phyloP scores from a whole-genome alignment of 2,329 filamentous ascomycete genomes.

The Aspergillus japonicus region DNA sequence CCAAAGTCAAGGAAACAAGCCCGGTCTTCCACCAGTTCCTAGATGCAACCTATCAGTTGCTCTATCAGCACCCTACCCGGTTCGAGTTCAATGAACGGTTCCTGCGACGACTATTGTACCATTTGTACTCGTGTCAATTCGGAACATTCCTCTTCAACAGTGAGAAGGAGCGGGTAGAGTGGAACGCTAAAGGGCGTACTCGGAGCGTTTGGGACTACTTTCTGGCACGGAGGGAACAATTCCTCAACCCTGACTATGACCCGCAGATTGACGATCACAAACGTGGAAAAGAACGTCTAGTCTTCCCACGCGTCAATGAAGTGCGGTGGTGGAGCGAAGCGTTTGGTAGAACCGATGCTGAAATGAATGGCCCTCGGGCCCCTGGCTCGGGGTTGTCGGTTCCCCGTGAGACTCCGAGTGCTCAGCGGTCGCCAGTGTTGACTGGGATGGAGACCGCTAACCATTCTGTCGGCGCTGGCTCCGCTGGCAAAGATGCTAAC shows the following conservation, averaged over 20 bases:
- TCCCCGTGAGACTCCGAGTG: constrained; percentile 25
- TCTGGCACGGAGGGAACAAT: constrained; percentile 74
- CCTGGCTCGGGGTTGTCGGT: constrained; percentile 48
- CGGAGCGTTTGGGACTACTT: constrained; percentile 97
- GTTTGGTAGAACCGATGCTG: constrained; percentile 81
- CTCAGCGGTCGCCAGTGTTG: constrained; percentile 53
- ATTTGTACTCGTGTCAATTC: constrained; percentile 93
- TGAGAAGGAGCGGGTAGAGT: constrained; percentile 79
- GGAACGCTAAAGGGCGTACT: constrained; percentile 67
- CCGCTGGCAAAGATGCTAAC: constrained; percentile 28
- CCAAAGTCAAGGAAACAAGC: constrained; percentile 80
- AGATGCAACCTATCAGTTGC: constrained; percentile 86
- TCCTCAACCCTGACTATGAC: constrained; percentile 79
- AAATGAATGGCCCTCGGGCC: constrained; percentile 77
- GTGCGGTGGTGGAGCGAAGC: constrained; percentile 92
- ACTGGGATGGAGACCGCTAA: constrained; percentile 60
- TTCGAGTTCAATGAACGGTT: constrained; percentile 98
- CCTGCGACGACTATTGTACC: constrained; percentile 81
- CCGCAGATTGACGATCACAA: constrained; percentile 71
- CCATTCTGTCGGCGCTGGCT: constrained; percentile 50
- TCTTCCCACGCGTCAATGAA: constrained; percentile 74
- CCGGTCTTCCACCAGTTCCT: constrained; percentile 98
- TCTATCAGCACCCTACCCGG: constrained; percentile 78
- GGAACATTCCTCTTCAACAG: constrained; percentile 95
- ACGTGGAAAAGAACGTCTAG: constrained; percentile 75